Base-by-base conservation (phyloP, 164 flowering plant species). In the Magnolia officinalis region DNA sequence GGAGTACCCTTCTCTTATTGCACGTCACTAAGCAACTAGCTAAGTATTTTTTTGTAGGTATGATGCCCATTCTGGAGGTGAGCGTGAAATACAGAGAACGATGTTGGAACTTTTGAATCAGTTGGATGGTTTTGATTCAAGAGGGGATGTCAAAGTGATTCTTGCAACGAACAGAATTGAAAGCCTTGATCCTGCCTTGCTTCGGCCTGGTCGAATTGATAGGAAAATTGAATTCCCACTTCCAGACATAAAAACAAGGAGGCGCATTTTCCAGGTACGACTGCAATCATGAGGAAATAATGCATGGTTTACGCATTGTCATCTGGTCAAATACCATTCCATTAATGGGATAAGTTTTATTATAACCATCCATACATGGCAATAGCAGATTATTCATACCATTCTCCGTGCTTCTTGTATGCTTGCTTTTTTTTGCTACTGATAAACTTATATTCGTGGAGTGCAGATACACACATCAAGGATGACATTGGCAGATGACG, bases 71-170 rank as follows among this genome's bases (percentile, higher is more conserved):
- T 90, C 97, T 37, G 97, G 97, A 61, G 98, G 97, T 72, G 97
- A 95, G 79, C 95, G 98, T 82, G 98, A 95, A 72, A 92, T 95
- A 75, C 98, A 95, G 82, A 89, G 98, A 86, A 95, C 95, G 20
- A 93, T 95, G 98, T 81, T 95, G 83, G 98, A 95, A 75, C 75
- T 95, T 77, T 79, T 95, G 72, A 95, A 93, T 82, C 98, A 95
- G 77, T 84, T 93, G 29, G 97, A 93, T 88, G 98, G 98, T 29
- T 95, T 95, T 84, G 97, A 93, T 86, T 90, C 97, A 8, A 90
- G 91, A 80, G 98, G 91, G 71, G 97, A 95, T 80, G 98, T 95
- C 20, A 93, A 95, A 82, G 98, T 95, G 50, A 95, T 95, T 72
- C 90, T 93, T 65, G 98, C 98, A 67, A 93, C 98, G 16, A 95